Conservation (phyloP, 768 basidiomycete species). For the Suillus discolor region DNA sequence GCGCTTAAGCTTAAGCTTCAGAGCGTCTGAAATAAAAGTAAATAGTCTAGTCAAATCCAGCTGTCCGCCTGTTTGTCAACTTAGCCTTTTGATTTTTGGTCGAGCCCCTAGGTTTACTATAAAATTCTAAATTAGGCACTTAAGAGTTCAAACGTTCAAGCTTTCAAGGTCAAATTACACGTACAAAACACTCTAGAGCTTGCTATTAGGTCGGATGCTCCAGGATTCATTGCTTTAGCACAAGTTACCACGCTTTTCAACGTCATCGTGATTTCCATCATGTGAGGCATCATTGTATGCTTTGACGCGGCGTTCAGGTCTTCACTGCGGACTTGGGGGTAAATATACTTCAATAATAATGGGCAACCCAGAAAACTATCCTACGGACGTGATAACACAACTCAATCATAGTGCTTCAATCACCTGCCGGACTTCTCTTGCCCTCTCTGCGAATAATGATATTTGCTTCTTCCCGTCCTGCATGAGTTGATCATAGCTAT, state of each 20-base stretch:
- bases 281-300: neutral
- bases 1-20: too few relatives aligned
- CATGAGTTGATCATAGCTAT: constrained; percentile 63
- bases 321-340: neutral
- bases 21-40: neutral
- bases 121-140: neutral
- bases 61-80: neutral
- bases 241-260: neutral
- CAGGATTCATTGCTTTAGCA: neutral
- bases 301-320: neutral
- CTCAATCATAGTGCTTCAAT: constrained; percentile 33
- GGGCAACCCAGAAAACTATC: neutral
- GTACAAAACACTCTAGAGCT: neutral
- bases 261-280: neutral
- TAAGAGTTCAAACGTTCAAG: neutral
- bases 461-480: constrained; percentile 55
- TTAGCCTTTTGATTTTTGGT: neutral
- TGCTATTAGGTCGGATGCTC: neutral
- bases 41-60: neutral
- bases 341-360: neutral
- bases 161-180: too few relatives aligned
- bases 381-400: neutral
- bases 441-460: constrained; percentile 46
- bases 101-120: neutral
- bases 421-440: constrained; percentile 39